A percentile compares a stretch with the other conserved stretches of the same genome.
Conservation (phyloP, 106 monocot species). For the Ottelia alismoides region DNA sequence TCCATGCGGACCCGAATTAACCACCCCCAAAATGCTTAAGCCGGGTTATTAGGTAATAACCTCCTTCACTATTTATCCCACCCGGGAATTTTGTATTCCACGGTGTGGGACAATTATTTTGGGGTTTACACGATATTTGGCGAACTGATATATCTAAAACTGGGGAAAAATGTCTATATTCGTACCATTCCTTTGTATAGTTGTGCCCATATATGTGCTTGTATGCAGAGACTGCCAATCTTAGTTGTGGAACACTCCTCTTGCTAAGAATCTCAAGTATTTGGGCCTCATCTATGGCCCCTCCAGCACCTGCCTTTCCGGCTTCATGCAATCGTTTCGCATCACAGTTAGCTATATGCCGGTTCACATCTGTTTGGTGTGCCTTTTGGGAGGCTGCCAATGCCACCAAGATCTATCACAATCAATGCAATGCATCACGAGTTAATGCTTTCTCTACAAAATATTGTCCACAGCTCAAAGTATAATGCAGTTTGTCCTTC, state of each 20-base stretch:
- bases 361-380: slow-evolving; percentile 25
- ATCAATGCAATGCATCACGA: too few species aligned
- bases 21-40: too few species aligned
- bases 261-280: slow-evolving; percentile 46
- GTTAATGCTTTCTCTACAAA: too few species aligned
- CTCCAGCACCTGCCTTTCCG: slow-evolving; percentile 10
- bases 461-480: too few species aligned
- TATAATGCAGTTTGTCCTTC: too few species aligned
- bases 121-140: too few species aligned
- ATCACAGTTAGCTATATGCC: slow-evolving; percentile 44
- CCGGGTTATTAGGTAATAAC: too few species aligned
- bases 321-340: slow-evolving; percentile 40
- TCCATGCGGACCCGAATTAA: too few species aligned
- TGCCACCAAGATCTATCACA: slow-evolving; percentile 34
- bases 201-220: slow-evolving; percentile 36
- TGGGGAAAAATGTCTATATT: neutral
- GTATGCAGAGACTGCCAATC: slow-evolving; percentile 28
- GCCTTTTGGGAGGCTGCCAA: slow-evolving; percentile 36
- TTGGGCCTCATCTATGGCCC: slow-evolving; percentile 22
- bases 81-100: too few species aligned
- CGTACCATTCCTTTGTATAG: slow-evolving; percentile 29
- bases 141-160: too few species aligned
- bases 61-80: too few species aligned
- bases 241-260: slow-evolving; percentile 44
- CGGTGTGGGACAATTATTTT: too few species aligned